Percentiles rank a stretch among this genome's conserved stretches.
Conservation (phyloP, 352 stramenopile species). For the Saprolegnia parasitica region DNA sequence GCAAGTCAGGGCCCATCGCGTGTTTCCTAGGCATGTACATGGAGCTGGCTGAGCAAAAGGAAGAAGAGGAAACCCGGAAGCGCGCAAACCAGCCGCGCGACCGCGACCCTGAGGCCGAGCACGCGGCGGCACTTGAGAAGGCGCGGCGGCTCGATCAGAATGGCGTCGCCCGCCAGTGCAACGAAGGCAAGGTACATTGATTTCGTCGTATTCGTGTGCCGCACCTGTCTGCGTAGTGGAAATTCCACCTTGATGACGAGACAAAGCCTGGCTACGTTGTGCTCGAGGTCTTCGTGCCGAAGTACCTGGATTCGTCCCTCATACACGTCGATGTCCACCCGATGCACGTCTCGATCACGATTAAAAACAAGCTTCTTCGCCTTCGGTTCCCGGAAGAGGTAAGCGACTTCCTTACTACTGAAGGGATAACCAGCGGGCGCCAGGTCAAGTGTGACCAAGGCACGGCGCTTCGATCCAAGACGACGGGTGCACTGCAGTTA, state of each 20-base stretch:
- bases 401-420: background rate
- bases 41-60: slow-evolving; percentile 91
- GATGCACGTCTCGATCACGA: slow-evolving; percentile 88
- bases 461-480: slow-evolving; percentile 51
- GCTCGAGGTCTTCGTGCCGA: slow-evolving; percentile 77
- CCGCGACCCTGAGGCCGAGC: slow-evolving; percentile 82
- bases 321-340: slow-evolving; percentile 94
- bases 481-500: slow-evolving; percentile 46
- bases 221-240: slow-evolving; percentile 39
- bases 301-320: slow-evolving; percentile 87
- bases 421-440: background rate
- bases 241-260: slow-evolving; percentile 80
- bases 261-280: slow-evolving; percentile 52
- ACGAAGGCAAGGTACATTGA: slow-evolving; percentile 73
- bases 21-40: slow-evolving; percentile 80
- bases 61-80: slow-evolving; percentile 82
- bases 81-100: slow-evolving; percentile 77
- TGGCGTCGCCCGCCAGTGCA: slow-evolving; percentile 75
- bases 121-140: slow-evolving; percentile 51
- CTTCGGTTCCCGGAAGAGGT: slow-evolving; percentile 52
- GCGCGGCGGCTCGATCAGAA: slow-evolving; percentile 38
- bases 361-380: slow-evolving; percentile 88
- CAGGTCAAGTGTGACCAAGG: slow-evolving; percentile 42
- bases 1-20: slow-evolving; percentile 33
- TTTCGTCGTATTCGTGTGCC: slow-evolving; percentile 41